A percentile compares a stretch with the other conserved stretches of the same genome.
phyloP scores from a whole-genome alignment of 2,329 filamentous ascomycete genomes.

The Didymella exigua region DNA sequence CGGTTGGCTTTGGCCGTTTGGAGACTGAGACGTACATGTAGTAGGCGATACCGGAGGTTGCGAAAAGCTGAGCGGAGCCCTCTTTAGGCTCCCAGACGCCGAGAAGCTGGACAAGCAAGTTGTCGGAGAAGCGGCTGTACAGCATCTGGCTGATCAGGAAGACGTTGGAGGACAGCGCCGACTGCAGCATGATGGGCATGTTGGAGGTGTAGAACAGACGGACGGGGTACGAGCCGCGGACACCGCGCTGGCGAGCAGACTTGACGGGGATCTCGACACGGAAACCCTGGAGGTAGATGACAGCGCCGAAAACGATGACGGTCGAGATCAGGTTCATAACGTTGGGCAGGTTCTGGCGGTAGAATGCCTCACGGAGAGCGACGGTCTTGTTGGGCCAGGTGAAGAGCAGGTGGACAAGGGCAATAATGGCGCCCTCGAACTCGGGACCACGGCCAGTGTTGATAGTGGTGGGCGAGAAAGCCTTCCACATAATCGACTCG shows the following conservation, averaged over 20 bases:
- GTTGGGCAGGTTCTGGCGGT: slow-evolving; percentile 98
- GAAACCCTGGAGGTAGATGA: slow-evolving; percentile 99
- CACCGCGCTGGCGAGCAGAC: slow-evolving; percentile 97
- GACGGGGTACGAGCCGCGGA: slow-evolving; percentile 96
- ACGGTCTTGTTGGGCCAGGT: slow-evolving; percentile 99
- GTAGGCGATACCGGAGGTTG: slow-evolving; percentile 92
- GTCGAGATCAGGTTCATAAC: slow-evolving; percentile 98
- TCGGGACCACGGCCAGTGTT: slow-evolving; percentile 99
- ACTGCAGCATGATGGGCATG: slow-evolving; percentile 99
- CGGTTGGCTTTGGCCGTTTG: not conserved
- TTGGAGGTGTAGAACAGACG: slow-evolving; percentile 99
- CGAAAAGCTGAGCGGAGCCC: slow-evolving; percentile 92
- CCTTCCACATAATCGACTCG: slow-evolving; percentile 99
- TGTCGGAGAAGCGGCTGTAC: slow-evolving; percentile 98
- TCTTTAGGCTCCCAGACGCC: slow-evolving; percentile 99
- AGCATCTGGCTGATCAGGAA: slow-evolving; percentile 99
- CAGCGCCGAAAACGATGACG: slow-evolving; percentile 88
- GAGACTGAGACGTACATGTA: slow-evolving; percentile 72
- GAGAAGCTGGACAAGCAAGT: slow-evolving; percentile 95
- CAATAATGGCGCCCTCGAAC: slow-evolving; percentile 98
- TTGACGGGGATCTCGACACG: slow-evolving; percentile 99
- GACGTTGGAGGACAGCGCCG: slow-evolving; percentile 96
- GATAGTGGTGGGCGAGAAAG: slow-evolving; percentile 98
- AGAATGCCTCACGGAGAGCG: slow-evolving; percentile 97
- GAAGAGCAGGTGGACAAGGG: slow-evolving; percentile 94